Percentiles rank a stretch among this genome's conserved stretches.
Evolutionary conservation across 352 stramenopile genomes (phyloP).

Genomic region (Thraustochytrium striatum): DNA sequence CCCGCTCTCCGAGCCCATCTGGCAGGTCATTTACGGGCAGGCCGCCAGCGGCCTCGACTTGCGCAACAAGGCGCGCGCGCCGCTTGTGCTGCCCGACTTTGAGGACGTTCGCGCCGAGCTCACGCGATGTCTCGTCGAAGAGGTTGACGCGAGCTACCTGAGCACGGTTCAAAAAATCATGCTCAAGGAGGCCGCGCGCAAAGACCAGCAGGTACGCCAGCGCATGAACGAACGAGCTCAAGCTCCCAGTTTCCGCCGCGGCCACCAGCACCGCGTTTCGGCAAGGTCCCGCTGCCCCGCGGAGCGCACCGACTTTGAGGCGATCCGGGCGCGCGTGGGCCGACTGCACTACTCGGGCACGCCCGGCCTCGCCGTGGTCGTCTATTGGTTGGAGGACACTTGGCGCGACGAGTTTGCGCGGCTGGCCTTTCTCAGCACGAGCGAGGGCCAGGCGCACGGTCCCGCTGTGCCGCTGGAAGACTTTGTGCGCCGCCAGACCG

Average conservation of each 20-base stretch:
- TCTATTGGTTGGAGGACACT: constrained; percentile 25
- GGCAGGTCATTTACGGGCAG: constrained; percentile 28
- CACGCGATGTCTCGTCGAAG: constrained; percentile 21
- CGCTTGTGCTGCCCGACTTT: background rate
- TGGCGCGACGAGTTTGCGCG: constrained; percentile 41
- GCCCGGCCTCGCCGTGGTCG: constrained; percentile 3
- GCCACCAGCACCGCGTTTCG: constrained; percentile 29
- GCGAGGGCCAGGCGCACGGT: background rate
- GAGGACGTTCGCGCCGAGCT: background rate
- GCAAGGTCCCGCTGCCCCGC: background rate
- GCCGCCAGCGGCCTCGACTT: background rate
- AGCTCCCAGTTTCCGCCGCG: background rate
- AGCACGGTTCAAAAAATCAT: constrained; percentile 45
- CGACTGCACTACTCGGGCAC: constrained; percentile 23
- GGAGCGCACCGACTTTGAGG: background rate
- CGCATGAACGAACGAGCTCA: constrained; percentile 11
- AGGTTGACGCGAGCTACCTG: constrained; percentile 38
- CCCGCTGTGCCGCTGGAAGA: background rate
- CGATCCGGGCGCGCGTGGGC: background rate
- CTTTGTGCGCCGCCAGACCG: constrained; percentile 22
- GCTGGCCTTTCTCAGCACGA: background rate
- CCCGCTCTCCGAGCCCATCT: constrained; percentile 26
- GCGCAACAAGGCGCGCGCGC: background rate
- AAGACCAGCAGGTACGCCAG: background rate
- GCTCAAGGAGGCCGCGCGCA: background rate